Evolutionary conservation across 495 filamentous ascomycete species (phyloP), one percentile per base, ranked within the genome.

Genomic region (Penicillium pancosmium): DNA sequence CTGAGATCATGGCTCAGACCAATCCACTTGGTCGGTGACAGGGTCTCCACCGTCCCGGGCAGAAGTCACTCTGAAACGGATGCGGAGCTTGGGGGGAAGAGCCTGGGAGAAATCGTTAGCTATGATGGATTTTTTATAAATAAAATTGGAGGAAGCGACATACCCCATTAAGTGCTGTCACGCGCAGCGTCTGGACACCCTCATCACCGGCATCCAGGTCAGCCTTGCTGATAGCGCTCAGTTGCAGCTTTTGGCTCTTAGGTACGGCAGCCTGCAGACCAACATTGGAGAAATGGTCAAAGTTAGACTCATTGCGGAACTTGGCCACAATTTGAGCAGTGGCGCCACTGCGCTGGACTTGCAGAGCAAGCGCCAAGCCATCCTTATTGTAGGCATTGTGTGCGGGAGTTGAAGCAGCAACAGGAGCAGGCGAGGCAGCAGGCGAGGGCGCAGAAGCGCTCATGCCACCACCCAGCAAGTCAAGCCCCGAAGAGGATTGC

Each of bases 191-290:
- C 72, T 97, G 93, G 53, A 87, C 89, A 13, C 91, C 95, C 64
- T 98, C 93, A 15, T 87, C 82, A 3, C 91, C 91, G 3, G 84
- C 81, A 12, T 81, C 85, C 15, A 98, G 70, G 44, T 96, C 91
- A 2, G 86, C 72, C 64, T 84, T 88, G 54, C 86, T 94, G 57
- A 98, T 94, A 52, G 88, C 90, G 66, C 92, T 88, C 50, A 98
- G 77, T 71, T 96, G 91, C 59, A 98, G 71, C 66, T 91, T 93
- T 74, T 98, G 95, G 36, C 87, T 91, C 78, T 97, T 97, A 6
- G 94, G 95, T 59, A 98, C 94, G 5, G 94, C 94, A 48, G 93
- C 95, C 73, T 98, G 95, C 52, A 98, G 68, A 6, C 86, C 87
- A 16, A 97, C 89, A 35, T 77, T 82, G 15, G 84, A 80, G 48